A percentile compares a stretch with the other conserved stretches of the same genome.
Conservation (phyloP, 2,329 filamentous ascomycete genomes). For the Venturia nashicola region DNA sequence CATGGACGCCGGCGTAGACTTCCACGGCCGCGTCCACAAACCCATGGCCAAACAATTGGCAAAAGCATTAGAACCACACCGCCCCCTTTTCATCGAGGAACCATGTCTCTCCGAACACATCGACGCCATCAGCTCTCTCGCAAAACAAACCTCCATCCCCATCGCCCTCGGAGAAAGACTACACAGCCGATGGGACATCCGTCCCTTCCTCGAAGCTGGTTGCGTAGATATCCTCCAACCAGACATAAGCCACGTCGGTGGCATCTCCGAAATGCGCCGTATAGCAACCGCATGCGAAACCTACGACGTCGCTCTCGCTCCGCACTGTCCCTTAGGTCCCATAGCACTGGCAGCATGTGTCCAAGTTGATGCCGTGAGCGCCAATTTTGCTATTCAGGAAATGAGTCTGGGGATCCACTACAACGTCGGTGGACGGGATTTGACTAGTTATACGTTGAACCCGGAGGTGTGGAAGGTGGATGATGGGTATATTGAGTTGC, state of each 20-base stretch:
- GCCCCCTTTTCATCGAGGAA: slow-evolving; percentile 66
- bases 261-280: slow-evolving; percentile 57
- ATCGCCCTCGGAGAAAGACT: slow-evolving; percentile 63
- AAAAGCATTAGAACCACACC: slow-evolving; percentile 51
- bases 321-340: slow-evolving; percentile 61
- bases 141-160: slow-evolving; percentile 44
- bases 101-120: slow-evolving; percentile 58
- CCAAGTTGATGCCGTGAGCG: slow-evolving; percentile 47
- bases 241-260: slow-evolving; percentile 59
- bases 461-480: slow-evolving; percentile 52
- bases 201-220: slow-evolving; percentile 50
- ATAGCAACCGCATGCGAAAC: slow-evolving; percentile 62
- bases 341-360: slow-evolving; percentile 61
- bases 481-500: slow-evolving; percentile 52
- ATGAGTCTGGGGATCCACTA: slow-evolving; percentile 75
- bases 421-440: slow-evolving; percentile 36
- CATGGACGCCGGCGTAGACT: slow-evolving; percentile 63
- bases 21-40: slow-evolving; percentile 65
- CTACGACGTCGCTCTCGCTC: slow-evolving; percentile 61
- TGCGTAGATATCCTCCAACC: slow-evolving; percentile 54
- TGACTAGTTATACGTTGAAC: slow-evolving; percentile 52
- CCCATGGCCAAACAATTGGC: slow-evolving; percentile 74
- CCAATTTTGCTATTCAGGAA: slow-evolving; percentile 61
- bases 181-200: slow-evolving; percentile 61
- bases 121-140: slow-evolving; percentile 51